These are phyloP conservation scores for Ziziphus jujuba DNA, from an alignment of 306 rosid genomes.

Conservation along the genomic window DNA sequence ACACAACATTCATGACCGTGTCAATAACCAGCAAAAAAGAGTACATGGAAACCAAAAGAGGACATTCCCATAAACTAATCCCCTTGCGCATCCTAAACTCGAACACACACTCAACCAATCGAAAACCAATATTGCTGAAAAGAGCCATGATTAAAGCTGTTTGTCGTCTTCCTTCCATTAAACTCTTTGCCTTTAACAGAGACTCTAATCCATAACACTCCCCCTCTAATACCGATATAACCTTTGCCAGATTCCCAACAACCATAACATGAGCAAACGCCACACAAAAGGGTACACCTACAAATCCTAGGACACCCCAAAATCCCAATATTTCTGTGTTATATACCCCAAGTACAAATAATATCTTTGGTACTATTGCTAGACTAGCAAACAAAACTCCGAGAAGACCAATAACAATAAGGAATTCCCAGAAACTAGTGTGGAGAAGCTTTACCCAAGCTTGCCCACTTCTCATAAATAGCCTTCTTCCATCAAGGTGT, in stretches of 20 bases:
- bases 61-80: conserved; percentile 28
- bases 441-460: conserved; percentile 33
- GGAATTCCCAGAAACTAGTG: conserved; percentile 24
- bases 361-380: conserved; percentile 19
- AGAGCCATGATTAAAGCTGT: conserved; percentile 29
- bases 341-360: background rate
- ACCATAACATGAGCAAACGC: conserved; percentile 27
- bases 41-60: conserved; percentile 33
- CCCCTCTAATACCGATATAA: conserved; percentile 22
- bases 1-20: conserved; percentile 25
- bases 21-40: conserved; percentile 25
- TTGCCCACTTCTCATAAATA: conserved; percentile 26
- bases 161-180: conserved; percentile 19
- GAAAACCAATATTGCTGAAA: conserved; percentile 20
- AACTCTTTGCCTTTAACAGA: conserved; percentile 18
- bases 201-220: conserved; percentile 26
- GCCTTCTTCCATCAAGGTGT: conserved; percentile 25
- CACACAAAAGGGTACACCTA: conserved; percentile 29
- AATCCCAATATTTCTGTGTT: conserved; percentile 15
- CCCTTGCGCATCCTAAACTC: conserved; percentile 28
- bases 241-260: conserved; percentile 31
- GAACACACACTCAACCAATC: conserved; percentile 23
- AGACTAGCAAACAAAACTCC: conserved; percentile 15
- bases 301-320: conserved; percentile 23
- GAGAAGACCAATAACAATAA: conserved; percentile 19